Evolutionary conservation across 1,284 basidiomycete species (phyloP).

Genomic region (Irpex sp.): DNA sequence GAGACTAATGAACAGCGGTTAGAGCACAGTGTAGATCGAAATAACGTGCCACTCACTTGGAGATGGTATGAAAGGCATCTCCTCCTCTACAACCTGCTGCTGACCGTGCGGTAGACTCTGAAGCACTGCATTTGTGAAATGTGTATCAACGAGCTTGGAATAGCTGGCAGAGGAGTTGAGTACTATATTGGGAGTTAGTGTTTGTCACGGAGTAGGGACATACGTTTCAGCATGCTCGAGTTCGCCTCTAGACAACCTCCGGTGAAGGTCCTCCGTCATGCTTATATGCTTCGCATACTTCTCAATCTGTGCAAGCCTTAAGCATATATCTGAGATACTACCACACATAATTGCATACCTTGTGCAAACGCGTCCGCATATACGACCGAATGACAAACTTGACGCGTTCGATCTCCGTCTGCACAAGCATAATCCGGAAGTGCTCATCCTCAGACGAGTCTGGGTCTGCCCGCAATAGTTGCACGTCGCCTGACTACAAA

Average conservation of each 20-base stretch:
- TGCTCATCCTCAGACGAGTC: slow-evolving; percentile 91
- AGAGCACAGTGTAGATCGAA: neutral
- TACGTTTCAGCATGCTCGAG: slow-evolving; percentile 82
- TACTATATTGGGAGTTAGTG: slow-evolving; percentile 56
- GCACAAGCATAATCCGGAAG: slow-evolving; percentile 89
- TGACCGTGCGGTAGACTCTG: slow-evolving; percentile 77
- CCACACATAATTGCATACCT: slow-evolving; percentile 56
- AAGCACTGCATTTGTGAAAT: slow-evolving; percentile 80
- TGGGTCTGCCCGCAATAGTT: slow-evolving; percentile 80
- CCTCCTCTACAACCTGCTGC: slow-evolving; percentile 82
- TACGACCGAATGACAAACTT: slow-evolving; percentile 92
- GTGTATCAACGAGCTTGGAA: slow-evolving; percentile 67
- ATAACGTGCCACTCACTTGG: slow-evolving; percentile 70
- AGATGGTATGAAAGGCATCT: slow-evolving; percentile 71
- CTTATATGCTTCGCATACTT: slow-evolving; percentile 85
- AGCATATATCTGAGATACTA: neutral
- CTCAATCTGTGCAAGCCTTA: slow-evolving; percentile 72
- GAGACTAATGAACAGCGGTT: slow-evolving; percentile 60
- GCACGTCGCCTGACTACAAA: slow-evolving; percentile 46
- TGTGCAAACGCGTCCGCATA: slow-evolving; percentile 86
- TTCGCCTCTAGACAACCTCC: slow-evolving; percentile 82
- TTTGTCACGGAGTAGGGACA: slow-evolving; percentile 24
- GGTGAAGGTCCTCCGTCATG: slow-evolving; percentile 73
- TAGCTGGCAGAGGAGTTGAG: slow-evolving; percentile 44
- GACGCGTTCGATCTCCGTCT: slow-evolving; percentile 92